Evolutionary conservation across 805 yeast species (phyloP).

Genomic region (Starmerella sirachaensis): DNA sequence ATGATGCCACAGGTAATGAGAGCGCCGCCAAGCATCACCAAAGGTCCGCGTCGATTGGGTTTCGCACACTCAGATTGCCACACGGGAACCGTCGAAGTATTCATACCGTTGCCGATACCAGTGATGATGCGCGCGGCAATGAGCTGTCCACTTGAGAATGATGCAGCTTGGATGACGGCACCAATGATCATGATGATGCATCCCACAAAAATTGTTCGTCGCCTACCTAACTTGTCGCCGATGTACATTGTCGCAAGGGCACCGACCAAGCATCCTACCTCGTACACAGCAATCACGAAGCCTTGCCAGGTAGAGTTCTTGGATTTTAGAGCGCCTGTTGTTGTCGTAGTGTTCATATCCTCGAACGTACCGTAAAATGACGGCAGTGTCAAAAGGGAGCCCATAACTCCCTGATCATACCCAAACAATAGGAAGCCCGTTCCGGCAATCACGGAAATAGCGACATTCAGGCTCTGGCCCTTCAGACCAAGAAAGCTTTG

Average conservation of each 20-base stretch:
- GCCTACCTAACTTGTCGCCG: constrained; percentile 51
- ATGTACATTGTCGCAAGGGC: constrained; percentile 45
- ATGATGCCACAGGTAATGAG: constrained; percentile 55
- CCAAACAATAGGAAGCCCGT: constrained; percentile 58
- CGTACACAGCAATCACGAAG: constrained; percentile 34
- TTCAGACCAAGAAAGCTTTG: constrained; percentile 6
- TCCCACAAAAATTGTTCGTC: constrained; percentile 35
- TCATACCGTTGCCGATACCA: constrained; percentile 59
- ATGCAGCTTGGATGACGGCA: constrained; percentile 42
- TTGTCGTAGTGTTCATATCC: constrained; percentile 12
- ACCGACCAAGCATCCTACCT: constrained; percentile 57
- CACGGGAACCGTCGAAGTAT: constrained; percentile 63
- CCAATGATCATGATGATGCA: constrained; percentile 46
- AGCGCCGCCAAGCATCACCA: constrained; percentile 53
- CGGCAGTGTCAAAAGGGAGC: constrained; percentile 14
- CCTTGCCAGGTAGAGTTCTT: constrained; percentile 22
- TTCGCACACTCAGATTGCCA: constrained; percentile 62
- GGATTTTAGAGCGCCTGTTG: background rate
- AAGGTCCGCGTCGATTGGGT: constrained; percentile 46
- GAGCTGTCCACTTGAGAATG: constrained; percentile 49
- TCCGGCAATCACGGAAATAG: constrained; percentile 46
- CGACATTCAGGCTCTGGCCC: constrained; percentile 11
- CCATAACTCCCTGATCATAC: constrained; percentile 70
- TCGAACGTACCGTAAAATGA: constrained; percentile 20
- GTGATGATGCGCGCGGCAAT: constrained; percentile 54